Evolutionary conservation across 2,329 filamentous ascomycete species (phyloP), one percentile per base, ranked within the genome.

Genomic region (Colletotrichum sp.): DNA sequence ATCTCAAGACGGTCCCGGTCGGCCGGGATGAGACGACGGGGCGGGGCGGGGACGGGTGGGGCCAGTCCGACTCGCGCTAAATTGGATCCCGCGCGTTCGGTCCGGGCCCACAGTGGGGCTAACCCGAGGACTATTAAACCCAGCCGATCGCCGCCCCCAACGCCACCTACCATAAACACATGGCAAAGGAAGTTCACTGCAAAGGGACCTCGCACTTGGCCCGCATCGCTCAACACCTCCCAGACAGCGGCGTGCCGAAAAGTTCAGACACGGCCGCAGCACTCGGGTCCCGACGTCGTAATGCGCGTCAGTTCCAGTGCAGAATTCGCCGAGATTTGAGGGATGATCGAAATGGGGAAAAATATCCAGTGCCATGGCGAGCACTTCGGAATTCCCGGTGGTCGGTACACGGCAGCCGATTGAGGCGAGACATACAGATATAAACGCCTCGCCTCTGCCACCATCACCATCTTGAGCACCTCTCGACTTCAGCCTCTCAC

Each of bases 121-220:
- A 28, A 13, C 59, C 71, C 71, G 71, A 74, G 67, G 21, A 32
- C 34, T 49, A 71, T 59, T 49, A 55, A 73, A 63, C 16, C 52
- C 30, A 66, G 57, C 7, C 36, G 24, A 63, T 69, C 16, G 39
- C 65, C 57, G 55, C 44, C 39, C 39, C 39, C 18, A 49, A 49
- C 18, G 1, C 39, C 3, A n/a, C 39, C 18, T 49, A 0, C 18
- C 18, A 21, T 0, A 12, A n/a, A 12, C 39, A 49, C 39, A 1
- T 2, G 0, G 39, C 39, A 49, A n/a, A 49, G 18, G 39, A 49
- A n/a, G 18, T n/a, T 49, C 18, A 49, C 5, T n/a, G 39, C 18
- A 49, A 49, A 49, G 18, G 6, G 39, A 7, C 65, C 66, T 69
- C 71, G 71, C 71, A 63, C 59, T 63, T 36, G 71, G 36, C 39